These are phyloP conservation scores for Cunninghamia lanceolata DNA, from an alignment of 75 land plant species.

Conservation along the genomic window DNA sequence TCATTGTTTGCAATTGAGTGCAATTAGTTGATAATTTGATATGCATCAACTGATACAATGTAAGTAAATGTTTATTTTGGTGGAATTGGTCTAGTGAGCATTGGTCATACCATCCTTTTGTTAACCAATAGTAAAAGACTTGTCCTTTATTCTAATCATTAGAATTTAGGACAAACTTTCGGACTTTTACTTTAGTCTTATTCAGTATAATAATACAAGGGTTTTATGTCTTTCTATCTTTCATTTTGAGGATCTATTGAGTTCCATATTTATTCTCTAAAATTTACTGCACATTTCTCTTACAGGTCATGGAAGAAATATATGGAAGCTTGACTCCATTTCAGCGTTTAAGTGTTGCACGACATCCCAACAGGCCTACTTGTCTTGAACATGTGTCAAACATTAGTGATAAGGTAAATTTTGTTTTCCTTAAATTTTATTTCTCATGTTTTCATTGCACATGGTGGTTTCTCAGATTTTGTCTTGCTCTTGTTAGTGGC, in stretches of 20 bases:
- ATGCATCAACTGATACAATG: neutral
- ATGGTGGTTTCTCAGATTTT: neutral
- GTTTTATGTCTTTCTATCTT: neutral
- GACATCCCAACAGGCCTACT: slow-evolving; percentile 96
- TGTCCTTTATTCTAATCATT: neutral
- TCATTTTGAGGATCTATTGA: neutral
- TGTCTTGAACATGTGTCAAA: slow-evolving; percentile 86
- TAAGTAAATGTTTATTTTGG: neutral
- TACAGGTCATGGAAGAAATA: slow-evolving; percentile 69
- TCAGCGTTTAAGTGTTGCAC: slow-evolving; percentile 80
- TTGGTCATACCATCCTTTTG: neutral
- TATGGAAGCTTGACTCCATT: slow-evolving; percentile 75
- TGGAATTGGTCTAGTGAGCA: neutral
- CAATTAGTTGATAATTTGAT: neutral
- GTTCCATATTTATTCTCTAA: neutral
- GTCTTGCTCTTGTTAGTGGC: slow-evolving; percentile 49
- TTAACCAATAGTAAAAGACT: neutral
- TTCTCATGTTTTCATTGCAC: neutral
- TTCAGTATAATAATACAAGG: neutral
- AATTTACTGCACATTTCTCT: neutral
- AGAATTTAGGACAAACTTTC: neutral
- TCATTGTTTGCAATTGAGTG: neutral
- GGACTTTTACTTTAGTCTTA: neutral
- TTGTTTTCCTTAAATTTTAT: neutral
- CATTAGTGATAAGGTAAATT: slow-evolving; percentile 86